phyloP scores from a whole-genome alignment of 148 eudicot genomes.

The Nepenthes gracilis region DNA sequence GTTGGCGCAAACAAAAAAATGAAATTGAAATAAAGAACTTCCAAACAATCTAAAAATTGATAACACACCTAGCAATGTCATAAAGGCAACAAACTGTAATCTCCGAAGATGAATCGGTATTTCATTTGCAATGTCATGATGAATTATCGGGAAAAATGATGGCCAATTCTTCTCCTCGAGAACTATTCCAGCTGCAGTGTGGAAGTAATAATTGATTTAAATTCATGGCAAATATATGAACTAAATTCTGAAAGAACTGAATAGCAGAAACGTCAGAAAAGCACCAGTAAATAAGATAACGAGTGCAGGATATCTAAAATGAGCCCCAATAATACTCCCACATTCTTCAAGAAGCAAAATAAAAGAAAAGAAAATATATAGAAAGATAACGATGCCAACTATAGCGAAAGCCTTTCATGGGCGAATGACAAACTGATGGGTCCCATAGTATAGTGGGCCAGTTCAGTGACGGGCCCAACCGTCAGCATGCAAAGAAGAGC shows the following conservation, averaged over 20 bases:
- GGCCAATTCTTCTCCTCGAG: slow-evolving; percentile 95
- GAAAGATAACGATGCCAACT: no score
- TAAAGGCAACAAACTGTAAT: slow-evolving; percentile 74
- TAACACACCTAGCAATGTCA: slow-evolving; percentile 67
- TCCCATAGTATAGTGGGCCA: slow-evolving; percentile 31
- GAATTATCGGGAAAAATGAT: slow-evolving; percentile 81
- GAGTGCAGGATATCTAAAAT: background rate
- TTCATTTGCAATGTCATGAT: slow-evolving; percentile 87
- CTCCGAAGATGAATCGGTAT: slow-evolving; percentile 89
- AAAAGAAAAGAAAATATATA: no score
- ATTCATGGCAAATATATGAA: background rate
- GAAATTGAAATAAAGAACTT: background rate
- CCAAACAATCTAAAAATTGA: background rate
- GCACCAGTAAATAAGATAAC: background rate
- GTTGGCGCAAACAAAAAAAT: no score
- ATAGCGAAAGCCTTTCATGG: no score
- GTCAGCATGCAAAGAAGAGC: no score
- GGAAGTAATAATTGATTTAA: slow-evolving; percentile 3
- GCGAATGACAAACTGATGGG: no score
- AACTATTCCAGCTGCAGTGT: slow-evolving; percentile 76
- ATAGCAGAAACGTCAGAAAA: background rate
- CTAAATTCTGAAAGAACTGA: background rate
- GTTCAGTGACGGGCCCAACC: slow-evolving; percentile 13
- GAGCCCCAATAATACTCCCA: no score
- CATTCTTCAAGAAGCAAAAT: no score